Evolutionary conservation across 2,329 filamentous ascomycete species (phyloP).

Genomic region (Saccharata proteae): DNA sequence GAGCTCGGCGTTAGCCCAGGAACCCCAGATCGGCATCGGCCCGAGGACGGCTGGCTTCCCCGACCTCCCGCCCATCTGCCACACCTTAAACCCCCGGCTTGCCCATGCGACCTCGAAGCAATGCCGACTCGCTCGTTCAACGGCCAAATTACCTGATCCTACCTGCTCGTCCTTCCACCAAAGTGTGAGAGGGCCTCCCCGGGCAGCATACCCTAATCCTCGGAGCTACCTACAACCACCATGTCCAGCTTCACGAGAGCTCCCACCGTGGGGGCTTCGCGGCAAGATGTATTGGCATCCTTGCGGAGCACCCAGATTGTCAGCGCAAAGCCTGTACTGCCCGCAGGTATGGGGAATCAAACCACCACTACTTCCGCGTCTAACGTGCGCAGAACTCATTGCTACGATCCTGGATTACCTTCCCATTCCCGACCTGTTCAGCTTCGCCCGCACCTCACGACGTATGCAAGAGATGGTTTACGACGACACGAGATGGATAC

Average conservation of each 20-base stretch:
- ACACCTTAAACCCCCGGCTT: no score
- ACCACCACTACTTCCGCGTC: not conserved
- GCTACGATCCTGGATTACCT: constrained; percentile 82
- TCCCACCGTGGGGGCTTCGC: constrained; percentile 13
- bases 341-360: constrained; percentile 51
- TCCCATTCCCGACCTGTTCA: constrained; percentile 70
- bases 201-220: no score
- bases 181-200: no score
- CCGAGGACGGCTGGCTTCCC: no score
- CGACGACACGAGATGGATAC: constrained; percentile 91
- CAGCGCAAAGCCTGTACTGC: constrained; percentile 63
- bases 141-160: no score
- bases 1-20: no score
- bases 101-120: no score
- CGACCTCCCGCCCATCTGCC: no score
- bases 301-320: constrained; percentile 73
- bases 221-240: no score
- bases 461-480: constrained; percentile 97
- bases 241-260: constrained; percentile 22
- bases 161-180: no score
- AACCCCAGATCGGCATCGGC: no score
- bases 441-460: constrained; percentile 71
- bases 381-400: constrained; percentile 56
- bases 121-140: no score
- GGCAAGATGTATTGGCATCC: constrained; percentile 53